phyloP scores from a whole-genome alignment of 2,329 filamentous ascomycete genomes.

The Juglanconis oblonga region DNA sequence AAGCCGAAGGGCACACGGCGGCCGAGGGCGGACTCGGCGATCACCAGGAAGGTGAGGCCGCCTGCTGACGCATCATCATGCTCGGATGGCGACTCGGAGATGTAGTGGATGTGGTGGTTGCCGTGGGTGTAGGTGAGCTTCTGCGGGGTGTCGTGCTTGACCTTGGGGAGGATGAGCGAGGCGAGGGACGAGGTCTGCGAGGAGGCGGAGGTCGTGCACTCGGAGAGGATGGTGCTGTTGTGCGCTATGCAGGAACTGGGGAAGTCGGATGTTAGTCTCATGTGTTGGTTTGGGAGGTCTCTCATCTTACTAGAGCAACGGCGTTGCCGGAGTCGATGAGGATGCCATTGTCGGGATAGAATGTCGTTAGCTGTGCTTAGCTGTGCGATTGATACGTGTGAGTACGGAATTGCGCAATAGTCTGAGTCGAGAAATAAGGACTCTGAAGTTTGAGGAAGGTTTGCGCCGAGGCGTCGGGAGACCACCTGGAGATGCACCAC shows the following conservation, averaged over 20 bases:
- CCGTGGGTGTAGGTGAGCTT: slow-evolving; percentile 95
- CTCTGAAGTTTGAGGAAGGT: not conserved
- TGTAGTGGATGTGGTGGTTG: slow-evolving; percentile 91
- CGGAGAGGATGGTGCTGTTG: slow-evolving; percentile 86
- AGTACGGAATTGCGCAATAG: too few relatives aligned
- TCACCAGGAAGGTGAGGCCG: slow-evolving; percentile 86
- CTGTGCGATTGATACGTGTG: not conserved
- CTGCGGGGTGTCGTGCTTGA: slow-evolving; percentile 73
- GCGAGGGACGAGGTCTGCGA: slow-evolving; percentile 83
- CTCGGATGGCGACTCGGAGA: slow-evolving; percentile 75
- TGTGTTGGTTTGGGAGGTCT: slow-evolving; percentile 7
- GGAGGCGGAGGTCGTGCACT: slow-evolving; percentile 84
- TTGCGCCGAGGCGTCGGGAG: too few relatives aligned
- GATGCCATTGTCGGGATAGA: slow-evolving; percentile 56
- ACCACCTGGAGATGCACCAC: not conserved
- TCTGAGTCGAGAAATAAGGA: not conserved
- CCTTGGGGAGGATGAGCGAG: slow-evolving; percentile 92
- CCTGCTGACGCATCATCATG: slow-evolving; percentile 64
- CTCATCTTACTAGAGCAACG: slow-evolving; percentile 66
- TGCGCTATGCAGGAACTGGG: slow-evolving; percentile 88
- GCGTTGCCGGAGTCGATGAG: slow-evolving; percentile 64
- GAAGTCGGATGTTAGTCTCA: slow-evolving; percentile 18
- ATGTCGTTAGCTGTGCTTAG: not conserved
- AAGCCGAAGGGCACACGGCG: slow-evolving; percentile 91
- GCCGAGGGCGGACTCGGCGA: slow-evolving; percentile 76